These are phyloP conservation scores for Teratosphaeria zuluensis DNA, from an alignment of 2,329 filamentous ascomycete species.

Conservation along the genomic window DNA sequence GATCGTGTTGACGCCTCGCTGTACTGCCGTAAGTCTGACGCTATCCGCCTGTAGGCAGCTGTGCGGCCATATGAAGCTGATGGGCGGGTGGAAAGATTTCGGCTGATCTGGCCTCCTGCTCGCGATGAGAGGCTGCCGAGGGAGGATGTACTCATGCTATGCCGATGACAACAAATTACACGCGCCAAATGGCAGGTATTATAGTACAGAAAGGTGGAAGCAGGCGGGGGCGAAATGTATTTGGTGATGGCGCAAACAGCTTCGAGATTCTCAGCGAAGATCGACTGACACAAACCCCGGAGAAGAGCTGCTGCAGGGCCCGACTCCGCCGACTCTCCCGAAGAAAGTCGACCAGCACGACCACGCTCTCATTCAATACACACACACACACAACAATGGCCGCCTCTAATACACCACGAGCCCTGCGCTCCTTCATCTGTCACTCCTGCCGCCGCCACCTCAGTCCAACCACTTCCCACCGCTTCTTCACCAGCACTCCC, in stretches of 20 bases:
- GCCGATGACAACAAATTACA: not conserved
- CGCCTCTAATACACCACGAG: constrained; percentile 10
- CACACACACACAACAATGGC: constrained; percentile 10
- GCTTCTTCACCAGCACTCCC: constrained; percentile 26
- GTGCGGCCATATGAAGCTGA: constrained; percentile 34
- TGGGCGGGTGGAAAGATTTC: constrained; percentile 28
- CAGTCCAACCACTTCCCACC: constrained; percentile 11
- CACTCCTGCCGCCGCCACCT: constrained; percentile 28
- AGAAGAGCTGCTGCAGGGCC: too few species aligned
- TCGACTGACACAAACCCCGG: not conserved
- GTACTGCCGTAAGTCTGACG: constrained; percentile 14
- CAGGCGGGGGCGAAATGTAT: constrained; percentile 1
- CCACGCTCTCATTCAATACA: too few species aligned
- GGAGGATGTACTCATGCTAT: constrained; percentile 37
- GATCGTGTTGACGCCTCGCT: constrained; percentile 21
- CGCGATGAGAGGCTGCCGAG: constrained; percentile 31
- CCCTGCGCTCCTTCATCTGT: constrained; percentile 27
- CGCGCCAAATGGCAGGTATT: not conserved
- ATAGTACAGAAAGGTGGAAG: not conserved
- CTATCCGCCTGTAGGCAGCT: constrained; percentile 40
- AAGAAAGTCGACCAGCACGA: not conserved
- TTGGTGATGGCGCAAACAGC: not conserved
- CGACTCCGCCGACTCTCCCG: constrained; percentile 5
- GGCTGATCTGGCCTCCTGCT: constrained; percentile 29
- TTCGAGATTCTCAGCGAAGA: not conserved